Conservation (phyloP, 495 filamentous ascomycete species). For the Trichoderma gamsii region DNA sequence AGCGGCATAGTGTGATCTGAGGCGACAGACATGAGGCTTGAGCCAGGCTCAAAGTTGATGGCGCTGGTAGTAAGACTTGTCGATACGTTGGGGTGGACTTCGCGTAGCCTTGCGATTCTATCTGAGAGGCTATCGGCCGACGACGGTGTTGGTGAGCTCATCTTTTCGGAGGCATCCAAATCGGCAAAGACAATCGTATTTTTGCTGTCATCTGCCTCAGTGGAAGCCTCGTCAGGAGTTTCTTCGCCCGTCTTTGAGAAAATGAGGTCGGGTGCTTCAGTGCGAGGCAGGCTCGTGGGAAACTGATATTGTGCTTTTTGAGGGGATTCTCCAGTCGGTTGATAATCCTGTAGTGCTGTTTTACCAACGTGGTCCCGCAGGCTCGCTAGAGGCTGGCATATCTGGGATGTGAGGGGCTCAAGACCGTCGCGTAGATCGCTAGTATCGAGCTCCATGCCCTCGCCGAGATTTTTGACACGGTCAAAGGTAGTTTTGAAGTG, state of each 20-base stretch:
- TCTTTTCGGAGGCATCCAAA: slow-evolving; percentile 24
- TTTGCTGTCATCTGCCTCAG: slow-evolving; percentile 9
- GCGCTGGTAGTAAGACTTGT: slow-evolving; percentile 18
- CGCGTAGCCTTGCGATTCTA: slow-evolving; percentile 34
- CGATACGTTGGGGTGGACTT: slow-evolving; percentile 40
- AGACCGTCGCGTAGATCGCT: slow-evolving; percentile 48
- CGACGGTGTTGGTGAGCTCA: slow-evolving; percentile 24
- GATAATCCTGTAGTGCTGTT: slow-evolving; percentile 67
- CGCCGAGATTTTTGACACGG: slow-evolving; percentile 56
- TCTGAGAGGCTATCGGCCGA: slow-evolving; percentile 18
- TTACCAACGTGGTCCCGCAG: slow-evolving; percentile 59
- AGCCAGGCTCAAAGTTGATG: slow-evolving; percentile 28
- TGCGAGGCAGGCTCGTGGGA: slow-evolving; percentile 68
- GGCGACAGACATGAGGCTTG: slow-evolving; percentile 25
- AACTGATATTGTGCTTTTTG: slow-evolving; percentile 70
- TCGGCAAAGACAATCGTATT: slow-evolving; percentile 32
- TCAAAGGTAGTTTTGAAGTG: slow-evolving; percentile 57
- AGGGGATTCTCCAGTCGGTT: slow-evolving; percentile 79
- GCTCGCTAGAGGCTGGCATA: slow-evolving; percentile 61
- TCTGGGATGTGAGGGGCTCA: slow-evolving; percentile 48
- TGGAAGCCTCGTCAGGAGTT: neutral
- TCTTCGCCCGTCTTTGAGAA: slow-evolving; percentile 50
- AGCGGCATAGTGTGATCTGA: slow-evolving; percentile 35
- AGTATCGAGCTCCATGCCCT: slow-evolving; percentile 54
- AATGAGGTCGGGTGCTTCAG: slow-evolving; percentile 61